These are phyloP conservation scores for Cercophora sp. DNA, from an alignment of 495 filamentous ascomycete genomes.

Conservation along the genomic window DNA sequence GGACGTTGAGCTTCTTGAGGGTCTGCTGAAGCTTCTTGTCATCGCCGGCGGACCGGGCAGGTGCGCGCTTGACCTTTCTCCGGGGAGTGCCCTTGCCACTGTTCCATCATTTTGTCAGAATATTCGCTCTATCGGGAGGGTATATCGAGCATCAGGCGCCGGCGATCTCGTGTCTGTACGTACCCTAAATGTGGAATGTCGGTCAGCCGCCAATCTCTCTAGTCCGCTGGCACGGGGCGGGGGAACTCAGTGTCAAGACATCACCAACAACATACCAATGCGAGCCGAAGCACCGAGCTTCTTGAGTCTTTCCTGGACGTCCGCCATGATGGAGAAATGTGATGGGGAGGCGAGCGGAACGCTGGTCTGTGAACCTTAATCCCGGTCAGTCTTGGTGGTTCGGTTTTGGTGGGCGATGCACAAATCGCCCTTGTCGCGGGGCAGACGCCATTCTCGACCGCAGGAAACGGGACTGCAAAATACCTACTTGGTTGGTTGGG, in stretches of 20 bases:
- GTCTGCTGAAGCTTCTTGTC: conserved; percentile 98
- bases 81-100: conserved; percentile 98
- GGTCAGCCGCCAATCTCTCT: conserved; percentile 16
- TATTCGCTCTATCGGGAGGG: conserved; percentile 10
- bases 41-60: conserved; percentile 83
- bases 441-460: conserved; percentile 1
- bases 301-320: conserved; percentile 64
- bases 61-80: conserved; percentile 96
- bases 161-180: conserved; percentile 14
- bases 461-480: conserved; percentile 1
- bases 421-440: neutral
- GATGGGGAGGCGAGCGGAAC: conserved; percentile 11
- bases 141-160: neutral
- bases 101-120: conserved; percentile 23
- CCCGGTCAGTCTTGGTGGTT: conserved; percentile 12
- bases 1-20: conserved; percentile 92
- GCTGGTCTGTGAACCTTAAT: conserved; percentile 21
- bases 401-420: neutral
- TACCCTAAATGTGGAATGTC: conserved; percentile 22
- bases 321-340: conserved; percentile 50
- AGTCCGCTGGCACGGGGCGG: conserved; percentile 9
- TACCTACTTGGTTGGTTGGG: conserved; percentile 24
- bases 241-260: too few relatives aligned
- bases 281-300: conserved; percentile 73
- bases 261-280: conserved; percentile 71